These are phyloP conservation scores for Polychaeton citri DNA, from an alignment of 2,329 filamentous ascomycete species.

Conservation along the genomic window DNA sequence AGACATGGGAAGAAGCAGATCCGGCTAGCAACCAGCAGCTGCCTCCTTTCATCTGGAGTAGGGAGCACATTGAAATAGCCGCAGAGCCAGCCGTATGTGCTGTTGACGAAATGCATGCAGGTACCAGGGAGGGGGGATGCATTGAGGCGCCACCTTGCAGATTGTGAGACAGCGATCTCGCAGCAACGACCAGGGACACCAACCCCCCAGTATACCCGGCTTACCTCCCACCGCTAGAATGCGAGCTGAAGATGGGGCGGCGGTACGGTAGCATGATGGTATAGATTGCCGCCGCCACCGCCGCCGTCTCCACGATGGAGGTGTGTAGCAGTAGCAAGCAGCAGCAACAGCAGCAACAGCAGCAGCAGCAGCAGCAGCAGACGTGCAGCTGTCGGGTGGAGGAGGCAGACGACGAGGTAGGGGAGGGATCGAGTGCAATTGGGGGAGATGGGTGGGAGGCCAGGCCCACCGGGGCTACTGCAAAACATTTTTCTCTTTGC, in stretches of 20 bases:
- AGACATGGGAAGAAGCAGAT: too few species aligned
- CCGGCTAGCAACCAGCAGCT: too few species aligned
- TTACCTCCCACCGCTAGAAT: neutral
- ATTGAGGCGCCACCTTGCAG: neutral
- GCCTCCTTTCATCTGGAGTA: too few species aligned
- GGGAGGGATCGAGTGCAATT: neutral
- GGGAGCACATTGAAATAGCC: too few species aligned
- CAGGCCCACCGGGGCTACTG: neutral
- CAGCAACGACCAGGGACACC: neutral
- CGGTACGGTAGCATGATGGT: too few species aligned
- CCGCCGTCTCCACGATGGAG: neutral
- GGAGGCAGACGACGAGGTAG: neutral
- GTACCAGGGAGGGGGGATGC: neutral
- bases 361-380: neutral
- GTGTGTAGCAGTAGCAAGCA: neutral
- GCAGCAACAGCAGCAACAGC: neutral
- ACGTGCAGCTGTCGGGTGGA: neutral
- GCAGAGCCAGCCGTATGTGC: too few species aligned
- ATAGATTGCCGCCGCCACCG: neutral
- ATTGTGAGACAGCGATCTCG: neutral
- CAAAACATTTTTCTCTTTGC: neutral
- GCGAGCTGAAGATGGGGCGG: too few species aligned
- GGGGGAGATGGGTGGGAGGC: neutral
- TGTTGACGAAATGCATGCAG: too few species aligned
- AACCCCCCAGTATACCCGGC: neutral